A percentile compares a stretch with the other conserved stretches of the same genome.
Evolutionary conservation across 1,284 basidiomycete species (phyloP).

Genomic region (Anthracocystis setariae): DNA sequence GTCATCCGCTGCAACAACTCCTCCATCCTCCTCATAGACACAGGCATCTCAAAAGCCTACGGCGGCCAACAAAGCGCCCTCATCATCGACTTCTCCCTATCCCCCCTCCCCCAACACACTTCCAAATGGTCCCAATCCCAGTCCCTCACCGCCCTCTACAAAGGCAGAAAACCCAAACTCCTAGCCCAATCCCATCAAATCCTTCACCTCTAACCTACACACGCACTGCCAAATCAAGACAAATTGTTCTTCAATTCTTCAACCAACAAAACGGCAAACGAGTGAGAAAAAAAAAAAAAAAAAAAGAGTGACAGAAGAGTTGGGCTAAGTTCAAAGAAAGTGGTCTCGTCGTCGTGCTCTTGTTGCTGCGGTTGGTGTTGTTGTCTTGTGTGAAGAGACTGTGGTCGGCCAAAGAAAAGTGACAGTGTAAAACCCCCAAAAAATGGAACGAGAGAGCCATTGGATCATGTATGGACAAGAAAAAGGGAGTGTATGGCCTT

Average conservation of each 20-base stretch:
- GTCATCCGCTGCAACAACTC: conserved; percentile 49
- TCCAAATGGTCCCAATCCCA: too few relatives aligned
- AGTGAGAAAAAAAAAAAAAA: not conserved
- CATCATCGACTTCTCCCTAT: conserved; percentile 52
- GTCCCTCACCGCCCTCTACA: conserved; percentile 53
- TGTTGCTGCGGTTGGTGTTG: not conserved
- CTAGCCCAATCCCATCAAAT: conserved; percentile 12
- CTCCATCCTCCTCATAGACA: conserved; percentile 61
- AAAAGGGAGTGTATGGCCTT: not conserved
- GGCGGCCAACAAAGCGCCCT: conserved; percentile 63
- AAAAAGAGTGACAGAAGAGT: conserved; percentile 35
- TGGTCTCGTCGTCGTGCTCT: too few relatives aligned
- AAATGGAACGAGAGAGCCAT: not conserved
- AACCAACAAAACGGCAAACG: not conserved
- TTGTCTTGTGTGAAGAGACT: not conserved
- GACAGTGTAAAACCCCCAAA: not conserved
- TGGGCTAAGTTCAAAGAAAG: conserved; percentile 23
- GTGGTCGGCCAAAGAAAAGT: too few relatives aligned
- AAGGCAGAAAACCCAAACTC: conserved; percentile 31
- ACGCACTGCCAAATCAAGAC: not conserved
- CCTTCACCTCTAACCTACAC: conserved; percentile 17
- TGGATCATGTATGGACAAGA: not conserved
- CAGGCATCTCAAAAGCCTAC: conserved; percentile 63
- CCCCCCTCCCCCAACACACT: conserved; percentile 15
- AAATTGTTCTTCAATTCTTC: not conserved